Base-by-base conservation (phyloP, 73 alveolate species). In the Symbiodinium natans region DNA sequence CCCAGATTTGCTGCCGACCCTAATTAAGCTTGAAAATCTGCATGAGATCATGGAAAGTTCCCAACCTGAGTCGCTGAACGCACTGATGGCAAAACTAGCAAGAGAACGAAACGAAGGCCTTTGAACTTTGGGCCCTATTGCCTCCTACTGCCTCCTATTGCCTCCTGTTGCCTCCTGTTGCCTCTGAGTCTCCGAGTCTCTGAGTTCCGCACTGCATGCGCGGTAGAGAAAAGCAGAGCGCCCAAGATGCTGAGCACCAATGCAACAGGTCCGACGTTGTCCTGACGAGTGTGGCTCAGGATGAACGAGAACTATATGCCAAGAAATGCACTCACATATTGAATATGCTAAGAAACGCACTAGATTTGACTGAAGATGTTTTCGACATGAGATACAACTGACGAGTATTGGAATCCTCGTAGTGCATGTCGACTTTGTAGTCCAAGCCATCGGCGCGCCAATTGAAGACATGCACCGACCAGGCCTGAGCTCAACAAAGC, bases 401-500 rank as follows among this genome's bases (percentile, higher is more conserved):
- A n/a, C n/a, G n/a, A n/a, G n/a, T n/a, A n/a, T n/a, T n/a, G 27
- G 71, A 52, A n/a, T 27, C 94, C 94, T 87, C 94, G 63, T 87
- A 87, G 84, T 84, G 59, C 94, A 87, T 87, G 68, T 87, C 94
- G 42, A 87, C 94, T 56, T 87, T 87, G 36, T 36, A 54, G 68
- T 87, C 94, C 29, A 87, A 59, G 9, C 94, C 94, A 87, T 87
- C 94, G 27, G 94, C 94, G 68, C 94, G 94, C 94, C 94, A 87
- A 63, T 56, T 87, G 94, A 87, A 87, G 13, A 87, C 94, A n/a
- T 87, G 84, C 84, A 87, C 68, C 8, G 94, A 33, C 94, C 94
- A 87, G 68, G 68, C 94, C 94, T 87, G 5, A 31, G 71, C 13
- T 3, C 39, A 25, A 39, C 33, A 17, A 68, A 21, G 75, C 75